phyloP scores from a whole-genome alignment of 2,329 filamentous ascomycete species.

The Lasiodiplodia sp. region DNA sequence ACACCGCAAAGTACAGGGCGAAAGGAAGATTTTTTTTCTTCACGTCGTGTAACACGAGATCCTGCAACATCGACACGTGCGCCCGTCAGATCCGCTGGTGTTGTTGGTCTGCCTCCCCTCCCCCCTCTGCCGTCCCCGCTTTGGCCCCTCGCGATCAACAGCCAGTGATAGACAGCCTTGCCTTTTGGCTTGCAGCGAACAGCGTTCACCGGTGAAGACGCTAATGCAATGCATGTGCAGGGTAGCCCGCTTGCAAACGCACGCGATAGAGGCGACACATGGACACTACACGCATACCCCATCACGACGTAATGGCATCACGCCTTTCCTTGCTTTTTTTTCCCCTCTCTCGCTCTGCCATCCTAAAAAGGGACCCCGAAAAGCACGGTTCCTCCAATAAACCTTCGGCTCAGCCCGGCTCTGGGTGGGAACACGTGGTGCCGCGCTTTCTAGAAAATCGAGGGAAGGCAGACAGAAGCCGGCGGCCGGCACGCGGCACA shows the following conservation, averaged over 20 bases:
- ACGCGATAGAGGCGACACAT: too few relatives aligned
- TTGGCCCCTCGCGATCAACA: too few relatives aligned
- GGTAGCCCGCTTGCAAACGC: too few relatives aligned
- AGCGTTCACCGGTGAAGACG: too few relatives aligned
- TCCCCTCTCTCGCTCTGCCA: not conserved
- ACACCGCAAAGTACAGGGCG: not conserved
- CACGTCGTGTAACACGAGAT: not conserved
- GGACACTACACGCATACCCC: too few relatives aligned
- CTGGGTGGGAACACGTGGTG: not conserved
- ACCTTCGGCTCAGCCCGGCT: not conserved
- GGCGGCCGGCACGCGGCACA: not conserved
- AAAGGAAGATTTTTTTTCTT: not conserved
- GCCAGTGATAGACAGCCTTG: too few relatives aligned
- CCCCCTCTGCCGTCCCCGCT: not conserved
- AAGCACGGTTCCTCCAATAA: not conserved
- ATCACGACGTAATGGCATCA: too few relatives aligned
- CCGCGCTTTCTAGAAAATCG: not conserved
- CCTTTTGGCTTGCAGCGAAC: too few relatives aligned
- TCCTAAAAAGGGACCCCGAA: not conserved
- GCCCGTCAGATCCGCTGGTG: not conserved
- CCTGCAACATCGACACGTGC: not conserved
- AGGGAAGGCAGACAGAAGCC: too few relatives aligned
- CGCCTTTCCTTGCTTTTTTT: not conserved
- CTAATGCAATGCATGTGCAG: too few relatives aligned
- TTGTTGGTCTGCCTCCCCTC: not conserved